These are phyloP conservation scores for Ophiocordyceps camponoti-rufipedis DNA, from an alignment of 2,329 filamentous ascomycete genomes.

Conservation along the genomic window DNA sequence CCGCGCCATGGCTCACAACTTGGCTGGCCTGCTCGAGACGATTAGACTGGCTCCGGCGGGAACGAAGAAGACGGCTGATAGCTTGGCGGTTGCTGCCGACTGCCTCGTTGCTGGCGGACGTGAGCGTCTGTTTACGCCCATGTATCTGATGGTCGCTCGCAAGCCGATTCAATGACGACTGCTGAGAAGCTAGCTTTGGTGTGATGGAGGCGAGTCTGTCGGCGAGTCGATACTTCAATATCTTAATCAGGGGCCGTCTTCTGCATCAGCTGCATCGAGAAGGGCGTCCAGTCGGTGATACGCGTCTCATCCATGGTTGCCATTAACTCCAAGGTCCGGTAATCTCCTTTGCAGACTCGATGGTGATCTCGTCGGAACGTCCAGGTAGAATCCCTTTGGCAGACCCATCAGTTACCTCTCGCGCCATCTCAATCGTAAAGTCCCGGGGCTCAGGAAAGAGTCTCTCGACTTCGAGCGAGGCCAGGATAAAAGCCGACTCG, in stretches of 20 bases:
- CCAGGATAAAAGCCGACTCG: constrained; percentile 17
- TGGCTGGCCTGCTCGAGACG: constrained; percentile 60
- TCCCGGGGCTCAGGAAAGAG: neutral
- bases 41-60: constrained; percentile 60
- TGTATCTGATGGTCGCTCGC: constrained; percentile 91
- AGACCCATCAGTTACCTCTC: too few species aligned
- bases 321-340: too few species aligned
- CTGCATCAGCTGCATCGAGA: too few species aligned
- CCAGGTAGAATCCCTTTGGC: too few species aligned
- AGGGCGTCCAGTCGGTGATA: too few species aligned
- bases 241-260: too few species aligned
- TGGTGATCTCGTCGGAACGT: too few species aligned
- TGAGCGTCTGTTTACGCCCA: constrained; percentile 90
- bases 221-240: neutral
- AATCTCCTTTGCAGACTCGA: too few species aligned
- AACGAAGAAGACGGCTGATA: constrained; percentile 90
- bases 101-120: constrained; percentile 71
- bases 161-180: constrained; percentile 38
- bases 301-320: too few species aligned
- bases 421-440: too few species aligned
- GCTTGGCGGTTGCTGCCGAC: constrained; percentile 64
- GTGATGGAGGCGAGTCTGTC: neutral
- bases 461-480: constrained; percentile 17
- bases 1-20: constrained; percentile 53
- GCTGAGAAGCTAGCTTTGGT: neutral